phyloP scores from a whole-genome alignment of 441 rosid species.

The Rhodomyrtus psidioides region DNA sequence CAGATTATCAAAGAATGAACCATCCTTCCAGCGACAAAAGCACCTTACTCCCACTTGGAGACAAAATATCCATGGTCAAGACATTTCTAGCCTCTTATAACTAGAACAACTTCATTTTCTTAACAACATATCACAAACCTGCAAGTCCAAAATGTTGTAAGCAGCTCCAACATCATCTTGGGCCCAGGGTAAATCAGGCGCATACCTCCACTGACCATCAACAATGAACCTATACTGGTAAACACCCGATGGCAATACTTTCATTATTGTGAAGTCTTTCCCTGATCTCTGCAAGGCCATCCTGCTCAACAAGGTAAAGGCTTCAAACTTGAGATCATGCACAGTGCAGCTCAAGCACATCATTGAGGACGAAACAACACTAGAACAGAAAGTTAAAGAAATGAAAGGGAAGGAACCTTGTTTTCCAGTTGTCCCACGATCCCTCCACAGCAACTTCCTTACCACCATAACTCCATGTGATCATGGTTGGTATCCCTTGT shows the following conservation, averaged over 20 bases:
- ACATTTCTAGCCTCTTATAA: background rate
- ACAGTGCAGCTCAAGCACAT: background rate
- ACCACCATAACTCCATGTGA: conserved; percentile 88
- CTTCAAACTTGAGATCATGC: background rate
- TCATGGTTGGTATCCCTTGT: conserved; percentile 86
- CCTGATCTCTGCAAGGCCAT: conserved; percentile 80
- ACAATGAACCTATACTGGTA: conserved; percentile 86
- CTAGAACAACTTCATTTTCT: background rate
- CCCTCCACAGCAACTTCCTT: conserved; percentile 85
- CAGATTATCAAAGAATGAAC: background rate
- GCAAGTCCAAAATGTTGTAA: conserved; percentile 78
- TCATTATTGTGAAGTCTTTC: conserved; percentile 87
- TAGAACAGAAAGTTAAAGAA: background rate
- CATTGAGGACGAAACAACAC: background rate
- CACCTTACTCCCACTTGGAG: background rate
- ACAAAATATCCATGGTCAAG: background rate
- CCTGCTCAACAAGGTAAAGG: conserved; percentile 40
- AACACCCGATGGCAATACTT: conserved; percentile 90
- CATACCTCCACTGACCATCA: conserved; percentile 85
- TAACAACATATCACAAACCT: conserved; percentile 24
- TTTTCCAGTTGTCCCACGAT: conserved; percentile 94
- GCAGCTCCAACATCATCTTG: conserved; percentile 71
- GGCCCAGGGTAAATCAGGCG: conserved; percentile 76
- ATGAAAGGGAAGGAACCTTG: conserved; percentile 37
- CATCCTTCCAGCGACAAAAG: background rate